These are phyloP conservation scores for Proliferodiscus dingleyae DNA, from an alignment of 2,329 filamentous ascomycete species.

Conservation along the genomic window DNA sequence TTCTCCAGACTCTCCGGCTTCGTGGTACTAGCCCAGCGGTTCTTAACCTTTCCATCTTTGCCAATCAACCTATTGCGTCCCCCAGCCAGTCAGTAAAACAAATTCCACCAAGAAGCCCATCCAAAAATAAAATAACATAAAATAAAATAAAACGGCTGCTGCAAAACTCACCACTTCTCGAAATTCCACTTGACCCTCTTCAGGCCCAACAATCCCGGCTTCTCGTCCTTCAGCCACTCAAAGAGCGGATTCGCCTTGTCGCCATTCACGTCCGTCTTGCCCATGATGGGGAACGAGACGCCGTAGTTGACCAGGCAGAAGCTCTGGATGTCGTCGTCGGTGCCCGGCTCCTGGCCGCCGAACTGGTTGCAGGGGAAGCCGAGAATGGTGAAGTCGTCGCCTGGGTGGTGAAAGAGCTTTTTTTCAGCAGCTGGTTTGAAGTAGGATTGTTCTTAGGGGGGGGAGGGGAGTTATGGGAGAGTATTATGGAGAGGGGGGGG, in stretches of 20 bases:
- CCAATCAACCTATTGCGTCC: conserved; percentile 52
- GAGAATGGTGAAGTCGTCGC: conserved; percentile 72
- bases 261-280: conserved; percentile 94
- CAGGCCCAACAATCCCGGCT: conserved; percentile 79
- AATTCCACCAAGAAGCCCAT: no score
- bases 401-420: no score
- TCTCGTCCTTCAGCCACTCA: conserved; percentile 67
- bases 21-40: conserved; percentile 80
- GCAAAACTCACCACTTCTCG: conserved; percentile 82
- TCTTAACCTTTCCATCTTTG: conserved; percentile 78
- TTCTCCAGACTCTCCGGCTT: conserved; percentile 79
- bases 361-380: conserved; percentile 99
- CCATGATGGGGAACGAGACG: conserved; percentile 41
- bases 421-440: no score
- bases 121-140: no score
- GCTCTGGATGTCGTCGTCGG: conserved; percentile 71
- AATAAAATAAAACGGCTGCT: no score
- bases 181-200: conserved; percentile 99
- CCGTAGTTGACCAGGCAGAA: conserved; percentile 88
- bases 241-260: conserved; percentile 73
- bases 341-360: conserved; percentile 73
- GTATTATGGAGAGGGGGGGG: background rate
- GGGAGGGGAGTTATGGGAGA: background rate
- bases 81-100: no score
- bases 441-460: conserved; percentile 14